Base-by-base conservation (phyloP, 805 yeast genomes). In the Ogataea chonburiensis region DNA sequence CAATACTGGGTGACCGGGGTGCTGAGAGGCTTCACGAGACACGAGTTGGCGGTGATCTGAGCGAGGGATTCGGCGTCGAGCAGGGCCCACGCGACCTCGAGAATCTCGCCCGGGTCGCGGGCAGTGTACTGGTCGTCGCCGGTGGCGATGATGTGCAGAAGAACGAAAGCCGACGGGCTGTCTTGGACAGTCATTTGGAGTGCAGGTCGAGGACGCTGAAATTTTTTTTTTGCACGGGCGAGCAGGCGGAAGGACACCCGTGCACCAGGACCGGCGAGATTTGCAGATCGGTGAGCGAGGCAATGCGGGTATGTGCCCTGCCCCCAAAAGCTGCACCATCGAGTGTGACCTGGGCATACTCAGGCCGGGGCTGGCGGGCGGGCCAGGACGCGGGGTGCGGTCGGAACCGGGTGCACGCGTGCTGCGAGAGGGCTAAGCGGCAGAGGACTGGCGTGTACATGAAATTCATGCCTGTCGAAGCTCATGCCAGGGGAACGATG, bases 41-140 rank as follows among this genome's bases (percentile, higher is more conserved):
- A 63, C 11, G 73, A 64, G 36, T 67, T 75, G n/a, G 59, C 54
- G 39, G 64, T 58, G 21, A 65, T 54, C 38, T 63, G 66, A 20
- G 66, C 63, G 37, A 79, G 60, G 2, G 75, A 66, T 5, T 61
- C 50, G 13, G 84, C 71, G 52, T 81, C 79, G 12, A 85, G 60
- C 4, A 79, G 50, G 18, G 71, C 60, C 85, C 91, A 86, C 3
- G 85, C 76, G 11, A 86, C 57, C 53, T 79, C 85, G 22, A 78
- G 70, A 38, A 80, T 66, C 56, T 81, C 88, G 4, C 81, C 69
- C 20, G 84, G 70, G 58, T 85, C 95, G 50, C 75, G 77, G 20
- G 79, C 64, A 32, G 76, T 73, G 48, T 73, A 71, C 23, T 73
- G 70, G 36, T 81, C 86, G 52, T 80, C 87, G 45, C 81, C 75